Percentiles rank a stretch among this genome's conserved stretches.
Evolutionary conservation across 1,284 basidiomycete genomes (phyloP).

Genomic region (Cutaneotrichosporon sp.): DNA sequence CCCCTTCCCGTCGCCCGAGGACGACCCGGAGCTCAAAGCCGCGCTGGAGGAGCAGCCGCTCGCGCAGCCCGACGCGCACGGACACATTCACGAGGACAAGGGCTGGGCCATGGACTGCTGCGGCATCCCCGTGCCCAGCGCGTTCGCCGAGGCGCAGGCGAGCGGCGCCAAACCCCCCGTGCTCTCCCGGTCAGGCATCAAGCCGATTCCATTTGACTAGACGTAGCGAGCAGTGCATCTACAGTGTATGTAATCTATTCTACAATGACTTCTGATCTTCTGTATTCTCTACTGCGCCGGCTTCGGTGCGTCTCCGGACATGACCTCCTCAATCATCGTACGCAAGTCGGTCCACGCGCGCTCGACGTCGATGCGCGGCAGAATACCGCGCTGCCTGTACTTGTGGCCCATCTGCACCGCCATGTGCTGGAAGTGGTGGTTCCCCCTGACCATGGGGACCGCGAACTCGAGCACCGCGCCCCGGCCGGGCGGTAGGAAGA

Average conservation of each 20-base stretch:
- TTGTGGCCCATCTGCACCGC: constrained; percentile 31
- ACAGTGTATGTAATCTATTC: constrained; percentile 5
- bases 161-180: constrained; percentile 37
- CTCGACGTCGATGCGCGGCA: constrained; percentile 33
- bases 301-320: neutral
- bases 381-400: constrained; percentile 31
- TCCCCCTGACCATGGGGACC: constrained; percentile 31
- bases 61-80: constrained; percentile 59
- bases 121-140: constrained; percentile 83
- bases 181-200: constrained; percentile 62
- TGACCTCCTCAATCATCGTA: neutral
- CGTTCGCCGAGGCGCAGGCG: constrained; percentile 71
- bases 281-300: neutral
- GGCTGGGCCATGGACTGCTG: constrained; percentile 88
- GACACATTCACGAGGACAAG: constrained; percentile 65
- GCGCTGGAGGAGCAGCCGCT: constrained; percentile 55
- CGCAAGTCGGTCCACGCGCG: constrained; percentile 29
- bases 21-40: constrained; percentile 49
- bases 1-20: constrained; percentile 58
- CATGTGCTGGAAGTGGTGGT: constrained; percentile 51
- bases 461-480: constrained; percentile 43
- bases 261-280: neutral
- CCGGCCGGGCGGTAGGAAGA: constrained; percentile 45
- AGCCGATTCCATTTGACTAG: constrained; percentile 81
- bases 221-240: neutral